Base-by-base conservation (phyloP, 2,329 filamentous ascomycete genomes). In the Fusarium praegraminearum region DNA sequence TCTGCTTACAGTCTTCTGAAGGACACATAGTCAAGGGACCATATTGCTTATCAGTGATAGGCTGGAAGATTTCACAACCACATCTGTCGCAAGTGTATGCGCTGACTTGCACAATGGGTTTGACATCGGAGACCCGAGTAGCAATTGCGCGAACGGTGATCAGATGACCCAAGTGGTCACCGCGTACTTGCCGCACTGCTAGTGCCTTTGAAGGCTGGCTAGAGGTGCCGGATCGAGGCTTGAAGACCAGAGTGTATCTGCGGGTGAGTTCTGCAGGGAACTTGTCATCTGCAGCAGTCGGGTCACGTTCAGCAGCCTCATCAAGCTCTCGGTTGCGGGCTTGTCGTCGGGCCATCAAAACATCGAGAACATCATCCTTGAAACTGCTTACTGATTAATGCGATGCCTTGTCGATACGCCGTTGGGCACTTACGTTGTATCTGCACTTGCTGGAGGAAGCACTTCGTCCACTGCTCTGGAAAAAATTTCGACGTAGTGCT, bases 81-180 rank as follows among this genome's bases (percentile, higher is more conserved):
- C 96, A 99, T 66, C 93, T 90, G 80, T 99, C 96, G 81, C 96
- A 99, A 55, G 94, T 96, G 81, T 99, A 99, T 38, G 96, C 96
- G 79, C 97, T 98, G 77, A 99, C 97, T 77, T 95, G 92, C n/a
- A 98, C 93, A 13, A 96, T 90, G 38, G 96, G 96, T 84, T 99
- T 99, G 74, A 99, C 96, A 77, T 99, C 96, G 3, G 96, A 98
- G 2, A 98, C 96, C 76, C 96, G 88, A 2, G 96, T 99, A 4
- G 94, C 91, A 69, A 99, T 99, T 69, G 94, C 95, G 61, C 96
- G 90, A 50, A 99, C 88, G 7, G 96, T 98, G 78, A 99, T 98
- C 68, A 99, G 87, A 74, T 93, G 90, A 49, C 96, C 96, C 4
- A 99, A 87, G 78, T 99, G 93, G 75, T 98, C 94, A 73, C 95